Base-by-base conservation (phyloP, 2,329 filamentous ascomycete species). In the Fusarium sp. region DNA sequence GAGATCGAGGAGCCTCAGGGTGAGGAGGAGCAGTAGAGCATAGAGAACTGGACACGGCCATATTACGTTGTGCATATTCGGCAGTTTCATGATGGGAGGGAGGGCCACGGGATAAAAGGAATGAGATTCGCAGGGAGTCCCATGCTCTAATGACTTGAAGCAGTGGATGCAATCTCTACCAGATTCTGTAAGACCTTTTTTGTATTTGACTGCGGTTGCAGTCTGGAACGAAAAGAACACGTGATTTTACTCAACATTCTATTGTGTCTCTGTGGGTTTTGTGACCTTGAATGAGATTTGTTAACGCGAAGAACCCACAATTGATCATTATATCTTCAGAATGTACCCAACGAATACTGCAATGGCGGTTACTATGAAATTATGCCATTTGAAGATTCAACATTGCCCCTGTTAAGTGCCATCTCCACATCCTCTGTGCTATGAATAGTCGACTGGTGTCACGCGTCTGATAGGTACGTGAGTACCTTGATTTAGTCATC, bases 1-100 rank as follows among this genome's bases (percentile, higher is more conserved):
- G 87, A 86, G 68, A 82, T 84, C 46, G 86, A 86, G 74, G 87
- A 74, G 55, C 78, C 76, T 22, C 80, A 82, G 62, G 71, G 52
- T n/a, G 68, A 71, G 46, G 74, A 67, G 35, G 73, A 73, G 65
- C 41, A 76, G 66, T 60, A 71, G 44, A 56, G 33, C n/a, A 56
- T 17, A 53, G 44, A 63, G 57, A 57, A 38, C 62, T 45, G 65
- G 66, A 63, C n/a, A 62, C 29, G 38, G 39, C 39, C 64, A 54
- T 27, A 14, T 52, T 49, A 49, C 49, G 52, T 46, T 52, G 53
- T 65, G 65, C 54, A 62, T 60, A 62, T 60, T 65, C 49, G 64
- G 50, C 42, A 68, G 49, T 68, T 60, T 63, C 59, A 67, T 65
- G 68, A 72, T 38, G 44, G 53, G 41, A 38, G 56, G 55, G 52